Conservation (phyloP, 192 early-diverging fungal genomes). For the Backusella macrospora region DNA sequence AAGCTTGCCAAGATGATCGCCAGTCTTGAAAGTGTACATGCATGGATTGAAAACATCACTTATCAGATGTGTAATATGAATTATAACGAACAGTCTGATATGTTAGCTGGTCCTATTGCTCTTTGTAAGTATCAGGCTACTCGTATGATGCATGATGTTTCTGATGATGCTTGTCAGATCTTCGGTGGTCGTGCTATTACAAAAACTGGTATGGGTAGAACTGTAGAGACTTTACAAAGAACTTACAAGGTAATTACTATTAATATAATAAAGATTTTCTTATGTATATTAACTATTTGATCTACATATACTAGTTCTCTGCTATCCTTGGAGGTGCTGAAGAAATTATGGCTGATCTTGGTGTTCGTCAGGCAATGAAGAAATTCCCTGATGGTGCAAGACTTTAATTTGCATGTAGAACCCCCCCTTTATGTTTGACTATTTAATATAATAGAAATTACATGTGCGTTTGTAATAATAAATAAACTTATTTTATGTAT, state of each 20-base stretch:
- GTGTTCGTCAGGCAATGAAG: conserved; percentile 62
- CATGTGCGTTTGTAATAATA: no score
- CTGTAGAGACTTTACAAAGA: conserved; percentile 64
- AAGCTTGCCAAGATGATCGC: conserved; percentile 67
- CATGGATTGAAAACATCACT: conserved; percentile 64
- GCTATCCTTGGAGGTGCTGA: conserved; percentile 50
- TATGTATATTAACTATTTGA: background rate
- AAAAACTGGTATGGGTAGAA: conserved; percentile 70
- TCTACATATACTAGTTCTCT: conserved; percentile 16
- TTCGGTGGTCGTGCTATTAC: conserved; percentile 77
- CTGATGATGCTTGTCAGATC: conserved; percentile 72
- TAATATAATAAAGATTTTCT: background rate
- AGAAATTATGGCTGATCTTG: conserved; percentile 65
- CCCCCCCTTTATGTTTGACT: no score
- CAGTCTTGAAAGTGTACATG: conserved; percentile 47
- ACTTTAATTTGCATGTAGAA: conserved; percentile 12
- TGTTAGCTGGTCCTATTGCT: conserved; percentile 70
- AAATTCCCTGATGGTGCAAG: conserved; percentile 24
- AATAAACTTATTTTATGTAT: no score
- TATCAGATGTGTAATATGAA: conserved; percentile 71
- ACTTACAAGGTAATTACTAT: conserved; percentile 51
- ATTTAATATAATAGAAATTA: no score
- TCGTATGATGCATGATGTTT: conserved; percentile 58
- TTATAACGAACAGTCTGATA: conserved; percentile 62
- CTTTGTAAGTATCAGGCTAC: conserved; percentile 62